Conservation (phyloP, 2,329 filamentous ascomycete genomes). For the Shiraia sp. region DNA sequence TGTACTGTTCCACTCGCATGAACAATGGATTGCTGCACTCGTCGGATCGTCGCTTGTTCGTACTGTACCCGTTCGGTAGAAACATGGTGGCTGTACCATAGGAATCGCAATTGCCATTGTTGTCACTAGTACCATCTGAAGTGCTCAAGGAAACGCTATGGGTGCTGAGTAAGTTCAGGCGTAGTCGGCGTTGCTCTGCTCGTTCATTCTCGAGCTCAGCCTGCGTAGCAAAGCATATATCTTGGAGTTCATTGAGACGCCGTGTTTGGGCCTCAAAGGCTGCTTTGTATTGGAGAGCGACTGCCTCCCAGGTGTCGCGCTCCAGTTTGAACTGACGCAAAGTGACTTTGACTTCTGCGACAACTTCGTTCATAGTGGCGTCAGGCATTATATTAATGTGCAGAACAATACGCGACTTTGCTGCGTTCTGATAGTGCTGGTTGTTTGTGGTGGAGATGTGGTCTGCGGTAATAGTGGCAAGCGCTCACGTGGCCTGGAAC, state of each 20-base stretch:
- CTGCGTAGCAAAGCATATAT: slow-evolving; percentile 36
- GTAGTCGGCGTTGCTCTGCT: slow-evolving; percentile 15
- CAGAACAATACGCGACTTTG: slow-evolving; percentile 8
- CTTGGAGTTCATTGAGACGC: slow-evolving; percentile 27
- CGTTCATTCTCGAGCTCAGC: slow-evolving; percentile 39
- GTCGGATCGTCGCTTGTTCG: slow-evolving; percentile 1
- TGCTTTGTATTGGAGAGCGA: slow-evolving; percentile 31
- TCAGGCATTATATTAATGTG: slow-evolving; percentile 22
- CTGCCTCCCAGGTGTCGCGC: slow-evolving; percentile 33
- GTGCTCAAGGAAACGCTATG: slow-evolving; percentile 1
- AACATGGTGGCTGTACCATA: slow-evolving; percentile 21
- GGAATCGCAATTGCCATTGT: neutral
- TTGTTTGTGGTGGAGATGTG: neutral
- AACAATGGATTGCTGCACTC: slow-evolving; percentile 19
- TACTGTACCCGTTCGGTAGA: neutral
- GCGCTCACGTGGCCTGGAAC: neutral
- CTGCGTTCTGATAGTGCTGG: neutral
- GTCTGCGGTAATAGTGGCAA: slow-evolving; percentile 1
- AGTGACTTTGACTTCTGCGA: slow-evolving; percentile 13
- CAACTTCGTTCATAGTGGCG: slow-evolving; percentile 7
- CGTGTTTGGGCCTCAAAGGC: slow-evolving; percentile 32
- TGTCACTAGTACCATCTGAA: slow-evolving; percentile 8
- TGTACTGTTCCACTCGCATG: slow-evolving; percentile 20
- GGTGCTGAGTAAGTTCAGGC: slow-evolving; percentile 2
- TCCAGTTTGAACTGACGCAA: slow-evolving; percentile 33